Evolutionary conservation across 768 basidiomycete genomes (phyloP).

Genomic region (Boletus pseudo-olivaceus): DNA sequence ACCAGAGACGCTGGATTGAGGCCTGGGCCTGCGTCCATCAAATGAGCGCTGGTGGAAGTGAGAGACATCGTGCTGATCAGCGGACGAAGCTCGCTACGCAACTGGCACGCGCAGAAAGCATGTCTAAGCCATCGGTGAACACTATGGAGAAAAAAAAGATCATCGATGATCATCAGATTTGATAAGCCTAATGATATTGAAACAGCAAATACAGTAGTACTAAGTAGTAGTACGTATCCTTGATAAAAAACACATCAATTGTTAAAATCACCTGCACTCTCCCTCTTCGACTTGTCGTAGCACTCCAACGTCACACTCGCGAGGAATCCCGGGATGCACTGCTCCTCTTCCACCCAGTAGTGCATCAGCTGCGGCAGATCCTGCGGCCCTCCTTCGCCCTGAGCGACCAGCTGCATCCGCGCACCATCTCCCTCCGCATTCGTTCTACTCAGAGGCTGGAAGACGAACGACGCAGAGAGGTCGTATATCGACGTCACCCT

Average conservation of each 20-base stretch:
- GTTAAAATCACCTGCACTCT: neutral
- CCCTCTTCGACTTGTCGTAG: conserved; percentile 69
- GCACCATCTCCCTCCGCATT: conserved; percentile 38
- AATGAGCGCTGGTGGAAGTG: neutral
- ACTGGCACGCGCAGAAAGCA: neutral
- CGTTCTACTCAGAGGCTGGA: conserved; percentile 55
- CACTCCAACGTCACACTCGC: conserved; percentile 87
- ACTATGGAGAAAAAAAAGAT: neutral
- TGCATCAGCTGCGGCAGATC: conserved; percentile 72
- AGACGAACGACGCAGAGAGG: conserved; percentile 80
- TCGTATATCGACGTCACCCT: conserved; percentile 91
- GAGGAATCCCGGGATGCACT: conserved; percentile 86
- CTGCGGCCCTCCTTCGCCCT: conserved; percentile 71
- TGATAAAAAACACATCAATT: neutral
- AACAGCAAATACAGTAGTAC: neutral
- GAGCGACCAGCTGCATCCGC: conserved; percentile 70
- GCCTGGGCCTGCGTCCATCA: neutral
- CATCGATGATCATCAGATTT: neutral
- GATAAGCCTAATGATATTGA: neutral
- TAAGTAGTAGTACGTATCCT: neutral
- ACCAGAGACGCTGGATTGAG: neutral
- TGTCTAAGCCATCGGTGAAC: neutral
- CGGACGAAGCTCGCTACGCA: neutral
- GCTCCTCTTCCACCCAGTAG: conserved; percentile 83
- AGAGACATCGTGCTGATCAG: neutral